Evolutionary conservation across 495 filamentous ascomycete species (phyloP), one percentile per base, ranked within the genome.

Genomic region (Melanomma pulvis-pyrius): DNA sequence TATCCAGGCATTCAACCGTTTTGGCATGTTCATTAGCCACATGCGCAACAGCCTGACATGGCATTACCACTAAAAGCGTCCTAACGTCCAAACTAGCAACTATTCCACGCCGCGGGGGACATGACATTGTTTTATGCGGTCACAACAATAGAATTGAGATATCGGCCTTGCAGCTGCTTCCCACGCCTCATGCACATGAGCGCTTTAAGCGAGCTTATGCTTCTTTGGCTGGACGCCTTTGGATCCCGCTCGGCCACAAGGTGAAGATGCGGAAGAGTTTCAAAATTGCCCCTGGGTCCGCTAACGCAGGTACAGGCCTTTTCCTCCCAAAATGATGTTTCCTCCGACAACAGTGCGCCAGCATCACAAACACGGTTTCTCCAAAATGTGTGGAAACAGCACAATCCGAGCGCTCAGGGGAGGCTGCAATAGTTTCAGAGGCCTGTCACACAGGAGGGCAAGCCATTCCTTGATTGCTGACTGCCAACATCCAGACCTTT

Each of bases 271-370:
- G 62, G 44, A 39, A 36, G 58, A 47, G 63, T 67, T 71, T 71
- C 64, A 60, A 55, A 71, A 51, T 39, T 55, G 54, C 30, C 22
- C 29, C 30, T 39, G 29, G 32, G 17, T 53, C 50, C 62, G 63
- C 68, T 71, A 71, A 63, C 48, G 68, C 63, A 71, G 68, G 68
- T 71, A 71, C 68, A 34, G 59, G 22, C 54, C 34, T 34, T 3
- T 26, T 41, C 32, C 19, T 41, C 68, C 68, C 21, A 67, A 71
- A 67, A 32, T 34, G 63, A 61, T 56, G 63, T 63, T 67, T 71
- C 53, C 63, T 59, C 63, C 63, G 63, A 67, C 1, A 47, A 21
- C 15, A 17, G 56, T 49, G 50, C 25, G 34, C n/a, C 39, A 36
- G 39, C 57, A 55, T 49, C 67, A 59, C 61, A 65, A 63, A 63